Base-by-base conservation (phyloP, 2,329 filamentous ascomycete genomes). In the Fonsecaea erecta region DNA sequence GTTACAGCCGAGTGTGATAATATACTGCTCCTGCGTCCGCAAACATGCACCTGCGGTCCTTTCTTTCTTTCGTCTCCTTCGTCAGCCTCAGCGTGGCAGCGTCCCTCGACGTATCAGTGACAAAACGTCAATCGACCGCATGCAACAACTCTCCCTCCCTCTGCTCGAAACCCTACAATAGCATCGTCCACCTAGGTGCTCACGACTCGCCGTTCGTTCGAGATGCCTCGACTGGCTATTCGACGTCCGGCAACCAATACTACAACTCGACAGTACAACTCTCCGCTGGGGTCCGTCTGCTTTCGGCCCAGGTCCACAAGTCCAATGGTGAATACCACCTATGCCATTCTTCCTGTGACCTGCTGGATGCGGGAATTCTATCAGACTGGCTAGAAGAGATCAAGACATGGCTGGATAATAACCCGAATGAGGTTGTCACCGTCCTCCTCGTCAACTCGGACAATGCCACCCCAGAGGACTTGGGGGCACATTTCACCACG, bases 91-190 rank as follows among this genome's bases (percentile, higher is more conserved):
- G 62, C 26, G 53, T 62, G 30, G 68, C 68, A 12, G 55, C 60
- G 7, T 68, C 61, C 30, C 14, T 62, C 30, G 54, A 64, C 18
- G 57, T 58, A 21, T 52, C 54, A 14, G 48, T 60, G 30, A 35
- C 43, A 18, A 46, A 52, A 52, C 65, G 69, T 52, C 56, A 70
- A 21, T 62, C 76, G 11, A 78, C 77, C 24, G 86, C 88, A 34
- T 95, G 92, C 84, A 95, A 95, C 80, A 94, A 94, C 81, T 92
- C 90, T 0, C 90, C 90, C 0, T 79, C 83, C 51, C 84, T 95
- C 46, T 95, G 92, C 81, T 81, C 79, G 67, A 86, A 86, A 68
- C 79, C 85, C 18, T 95, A 95, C 80, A 88, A 87, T 78, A 86
- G 90, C 70, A 85, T 95, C 71, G 93, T 91, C 2, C 85, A 93